Conservation (phyloP, 805 yeast species). For the Candida saitoana region DNA sequence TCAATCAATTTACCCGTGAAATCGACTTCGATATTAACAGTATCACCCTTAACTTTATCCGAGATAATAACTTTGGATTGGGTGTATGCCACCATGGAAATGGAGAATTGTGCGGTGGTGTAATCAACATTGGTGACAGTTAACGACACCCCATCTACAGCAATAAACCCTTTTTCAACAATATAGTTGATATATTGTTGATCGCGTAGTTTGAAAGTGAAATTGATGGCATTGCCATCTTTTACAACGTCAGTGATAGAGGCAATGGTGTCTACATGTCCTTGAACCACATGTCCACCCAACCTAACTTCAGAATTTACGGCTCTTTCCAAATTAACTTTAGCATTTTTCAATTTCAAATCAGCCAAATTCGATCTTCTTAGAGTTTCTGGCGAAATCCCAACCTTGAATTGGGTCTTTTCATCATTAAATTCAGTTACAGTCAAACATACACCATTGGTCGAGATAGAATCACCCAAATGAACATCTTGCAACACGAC, state of each 20-base stretch:
- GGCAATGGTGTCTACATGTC: slow-evolving; percentile 93
- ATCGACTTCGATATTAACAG: slow-evolving; percentile 91
- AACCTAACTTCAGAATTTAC: slow-evolving; percentile 77
- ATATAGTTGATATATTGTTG: slow-evolving; percentile 60
- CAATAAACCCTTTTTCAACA: slow-evolving; percentile 92
- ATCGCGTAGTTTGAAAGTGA: slow-evolving; percentile 71
- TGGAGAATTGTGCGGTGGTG: slow-evolving; percentile 53
- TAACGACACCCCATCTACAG: slow-evolving; percentile 88
- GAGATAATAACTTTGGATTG: slow-evolving; percentile 79
- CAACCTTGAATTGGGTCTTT: slow-evolving; percentile 67
- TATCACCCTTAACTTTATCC: slow-evolving; percentile 53
- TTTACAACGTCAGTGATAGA: slow-evolving; percentile 45
- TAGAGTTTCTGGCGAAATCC: slow-evolving; percentile 89
- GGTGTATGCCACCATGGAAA: slow-evolving; percentile 90
- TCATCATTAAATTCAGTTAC: slow-evolving; percentile 70
- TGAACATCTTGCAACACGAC: slow-evolving; percentile 74
- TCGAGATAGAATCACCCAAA: slow-evolving; percentile 88
- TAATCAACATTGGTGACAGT: slow-evolving; percentile 82
- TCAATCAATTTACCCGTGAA: slow-evolving; percentile 88
- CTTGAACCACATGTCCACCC: slow-evolving; percentile 98
- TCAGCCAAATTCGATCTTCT: slow-evolving; percentile 72
- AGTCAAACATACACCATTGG: slow-evolving; percentile 88
- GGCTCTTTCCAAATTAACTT: slow-evolving; percentile 90
- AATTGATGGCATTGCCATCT: slow-evolving; percentile 75
- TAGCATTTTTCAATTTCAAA: slow-evolving; percentile 50